Evolutionary conservation across 2,329 filamentous ascomycete species (phyloP), one percentile per base, ranked within the genome.

Genomic region (Penicillium italicum): DNA sequence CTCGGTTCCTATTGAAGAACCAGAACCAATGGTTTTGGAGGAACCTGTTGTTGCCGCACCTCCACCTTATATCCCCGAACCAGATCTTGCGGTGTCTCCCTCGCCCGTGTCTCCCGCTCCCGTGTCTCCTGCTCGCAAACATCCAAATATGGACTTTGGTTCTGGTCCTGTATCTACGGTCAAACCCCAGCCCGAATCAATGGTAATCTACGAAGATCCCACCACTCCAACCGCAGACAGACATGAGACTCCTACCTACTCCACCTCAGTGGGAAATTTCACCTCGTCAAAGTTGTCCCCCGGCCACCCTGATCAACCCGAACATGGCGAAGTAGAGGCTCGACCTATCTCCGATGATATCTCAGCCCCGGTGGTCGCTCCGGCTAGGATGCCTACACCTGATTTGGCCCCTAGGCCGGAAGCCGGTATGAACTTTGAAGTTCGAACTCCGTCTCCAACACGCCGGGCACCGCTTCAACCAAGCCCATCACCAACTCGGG

Each of bases 171-270:
- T 62, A 37, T 41, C 45, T 24, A 37, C 38, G 20, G 6, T 50
- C 20, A 64, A 61, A 40, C 3, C 40, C 8, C 60, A 66, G 24
- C 50, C 58, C 1, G 61, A 64, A 8, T 43, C 64, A 31, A 60
- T 68, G 56, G 48, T 64, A 14, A 68, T 68, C 31, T 67, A 66
- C 42, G 66, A 68, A 46, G 66, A 68, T 37, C 63, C 62, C 28
- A 56, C 56, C 26, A 64, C 60, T 4, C 62, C 64, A 20, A 58
- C 60, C 34, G 53, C 56, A 9, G 45, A 44, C 7, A 53, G 50
- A 30, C 24, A 50, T 10, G 46, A 55, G 11, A 50, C 43, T 20
- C 40, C 56, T 28, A 34, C 20, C 16, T 53, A 59, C 28, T 41
- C 51, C 5, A 49, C 53, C 11, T 53, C 50, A 3, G 46, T 56